Base-by-base conservation (phyloP, 805 yeast species). In the Saccharomycopsis fermentans region DNA sequence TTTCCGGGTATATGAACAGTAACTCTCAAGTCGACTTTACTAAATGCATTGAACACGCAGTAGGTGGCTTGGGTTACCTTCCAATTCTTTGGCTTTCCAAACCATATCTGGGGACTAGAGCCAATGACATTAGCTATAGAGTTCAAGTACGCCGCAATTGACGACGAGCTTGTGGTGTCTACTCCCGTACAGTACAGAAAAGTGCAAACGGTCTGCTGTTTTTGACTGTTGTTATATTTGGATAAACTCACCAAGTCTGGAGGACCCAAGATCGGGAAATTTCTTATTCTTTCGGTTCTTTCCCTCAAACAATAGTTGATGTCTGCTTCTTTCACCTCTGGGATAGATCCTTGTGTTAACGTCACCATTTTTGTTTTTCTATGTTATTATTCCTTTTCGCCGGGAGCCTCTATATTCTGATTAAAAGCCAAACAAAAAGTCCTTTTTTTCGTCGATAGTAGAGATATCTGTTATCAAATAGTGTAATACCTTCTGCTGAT, bases 1-100 rank as follows among this genome's bases (percentile, higher is more conserved):
- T 81, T 78, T 24, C 96, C 96, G 1, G 95, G 94, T 53, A 87
- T 79, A 61, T 81, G 86, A 35, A 85, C 89, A 1, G 82, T 78
- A 27, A 87, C 89, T 52, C 87, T 75, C 69, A 85, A 81, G 68
- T 87, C 96, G 51, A 81, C 78, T 66, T 75, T 80, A 35, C 84
- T 77, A 67, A 85, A 72, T 8, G 77, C 73, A 68, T 85, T 85
- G 73, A 81, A 85, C 12, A 83, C 72, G 54, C 88, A 83, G 66
- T 83, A 84, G 0, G 86, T 80, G 52, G 87, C 82, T 66, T 84
- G 81, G n/a, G 82, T 80, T 11, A 87, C 88, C 64, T 81, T 83
- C 79, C 82, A 87, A 60, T 77, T 77, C 65, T 81, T 86, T 62
- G 76, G 78, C 67, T 83, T 88, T 14, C 91, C 90, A 72, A 86